Conservation (phyloP, 192 early-diverging fungal genomes). For the Pilobolus umbonatus region DNA sequence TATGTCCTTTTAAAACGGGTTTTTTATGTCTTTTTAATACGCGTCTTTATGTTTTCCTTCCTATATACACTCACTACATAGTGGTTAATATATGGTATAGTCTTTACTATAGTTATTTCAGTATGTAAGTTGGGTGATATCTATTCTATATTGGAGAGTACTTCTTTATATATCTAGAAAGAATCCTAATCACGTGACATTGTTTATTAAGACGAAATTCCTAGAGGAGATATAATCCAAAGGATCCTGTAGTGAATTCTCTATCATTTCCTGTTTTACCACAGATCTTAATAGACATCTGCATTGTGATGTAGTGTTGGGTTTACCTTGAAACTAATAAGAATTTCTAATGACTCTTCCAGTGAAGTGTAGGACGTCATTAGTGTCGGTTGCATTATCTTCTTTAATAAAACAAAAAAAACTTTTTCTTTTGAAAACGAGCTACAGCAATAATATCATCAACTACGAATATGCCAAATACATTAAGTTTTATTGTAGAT, state of each 20-base stretch:
- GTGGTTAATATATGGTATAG: no score
- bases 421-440: conserved; percentile 12
- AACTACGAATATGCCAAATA: conserved; percentile 7
- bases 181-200: no score
- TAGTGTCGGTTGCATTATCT: conserved; percentile 10
- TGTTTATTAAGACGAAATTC: no score
- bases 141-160: no score
- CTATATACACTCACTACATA: no score
- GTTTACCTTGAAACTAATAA: conserved; percentile 12
- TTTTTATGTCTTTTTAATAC: no score
- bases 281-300: neutral
- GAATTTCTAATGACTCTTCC: conserved; percentile 8
- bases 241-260: conserved; percentile 3
- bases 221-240: no score
- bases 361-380: conserved; percentile 4
- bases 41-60: no score
- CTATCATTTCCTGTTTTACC: conserved; percentile 3
- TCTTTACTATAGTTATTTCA: no score
- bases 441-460: conserved; percentile 1
- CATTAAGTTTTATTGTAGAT: conserved; percentile 5
- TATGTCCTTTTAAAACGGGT: no score
- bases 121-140: no score
- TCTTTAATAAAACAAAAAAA: conserved; percentile 3
- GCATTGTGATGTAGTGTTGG: neutral
- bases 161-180: no score